Conservation (phyloP, 225 moss, liverwort and hornwort species). For the Ulota crispa region DNA sequence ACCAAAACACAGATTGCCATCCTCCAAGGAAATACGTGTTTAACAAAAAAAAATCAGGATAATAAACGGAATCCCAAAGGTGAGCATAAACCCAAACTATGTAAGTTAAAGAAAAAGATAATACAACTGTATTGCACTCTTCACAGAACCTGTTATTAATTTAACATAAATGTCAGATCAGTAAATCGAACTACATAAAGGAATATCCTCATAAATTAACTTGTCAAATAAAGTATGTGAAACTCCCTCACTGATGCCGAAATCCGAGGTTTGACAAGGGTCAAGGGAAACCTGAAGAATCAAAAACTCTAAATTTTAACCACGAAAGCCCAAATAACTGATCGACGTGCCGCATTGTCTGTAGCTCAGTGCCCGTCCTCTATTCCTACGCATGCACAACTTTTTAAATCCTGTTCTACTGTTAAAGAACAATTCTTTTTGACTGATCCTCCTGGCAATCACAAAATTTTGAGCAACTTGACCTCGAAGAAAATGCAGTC, state of each 20-base stretch:
- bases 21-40: neutral
- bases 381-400: slow-evolving; percentile 37
- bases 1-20: neutral
- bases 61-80: neutral
- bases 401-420: slow-evolving; percentile 24
- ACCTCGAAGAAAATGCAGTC: slow-evolving; percentile 30
- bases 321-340: slow-evolving; percentile 36
- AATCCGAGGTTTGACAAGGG: slow-evolving; percentile 14
- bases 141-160: slow-evolving; percentile 39
- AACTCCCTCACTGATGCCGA: slow-evolving; percentile 23
- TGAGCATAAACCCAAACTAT: neutral
- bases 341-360: slow-evolving; percentile 36
- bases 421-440: slow-evolving; percentile 25
- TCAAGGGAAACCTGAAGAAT: slow-evolving; percentile 28
- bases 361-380: slow-evolving; percentile 29
- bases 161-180: slow-evolving; percentile 39
- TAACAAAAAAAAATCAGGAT: neutral
- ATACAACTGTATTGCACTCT: slow-evolving; percentile 28
- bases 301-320: slow-evolving; percentile 29
- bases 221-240: slow-evolving; percentile 26
- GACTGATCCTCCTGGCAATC: slow-evolving; percentile 39
- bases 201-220: slow-evolving; percentile 36
- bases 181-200: slow-evolving; percentile 23
- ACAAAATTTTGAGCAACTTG: slow-evolving; percentile 40
- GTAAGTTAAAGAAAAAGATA: neutral